phyloP scores from a whole-genome alignment of 371 early-diverging fungal genomes.

The Neoconidiobolus thromboides region DNA sequence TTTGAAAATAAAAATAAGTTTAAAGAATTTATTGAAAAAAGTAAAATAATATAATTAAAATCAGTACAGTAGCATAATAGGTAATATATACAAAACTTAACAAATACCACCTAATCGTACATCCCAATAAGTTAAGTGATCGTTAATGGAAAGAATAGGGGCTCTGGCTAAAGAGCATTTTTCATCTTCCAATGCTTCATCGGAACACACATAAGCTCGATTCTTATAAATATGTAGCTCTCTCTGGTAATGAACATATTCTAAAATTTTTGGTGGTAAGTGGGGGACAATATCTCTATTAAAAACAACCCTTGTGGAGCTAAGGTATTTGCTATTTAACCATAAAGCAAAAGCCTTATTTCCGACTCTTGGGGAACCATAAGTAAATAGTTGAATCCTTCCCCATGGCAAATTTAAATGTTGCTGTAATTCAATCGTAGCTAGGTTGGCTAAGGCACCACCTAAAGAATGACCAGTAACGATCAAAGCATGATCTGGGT shows the following conservation, averaged over 20 bases:
- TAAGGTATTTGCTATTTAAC: neutral
- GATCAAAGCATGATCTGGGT: conserved; percentile 5
- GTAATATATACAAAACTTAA: too few species aligned
- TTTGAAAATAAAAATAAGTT: too few species aligned
- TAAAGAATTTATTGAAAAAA: too few species aligned
- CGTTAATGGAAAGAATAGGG: neutral
- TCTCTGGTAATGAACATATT: neutral
- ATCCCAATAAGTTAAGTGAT: neutral
- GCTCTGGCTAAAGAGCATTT: neutral
- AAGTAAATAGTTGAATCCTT: conserved; percentile 6
- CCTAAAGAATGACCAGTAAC: conserved; percentile 9
- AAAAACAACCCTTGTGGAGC: neutral
- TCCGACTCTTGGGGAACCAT: conserved; percentile 27
- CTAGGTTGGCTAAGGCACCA: neutral
- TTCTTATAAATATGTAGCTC: neutral
- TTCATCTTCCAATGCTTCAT: neutral
- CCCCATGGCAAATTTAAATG: neutral
- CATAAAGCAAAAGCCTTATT: conserved; percentile 14
- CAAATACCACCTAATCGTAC: neutral
- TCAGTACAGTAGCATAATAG: too few species aligned
- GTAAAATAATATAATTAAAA: too few species aligned
- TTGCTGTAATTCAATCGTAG: neutral
- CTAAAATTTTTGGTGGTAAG: neutral
- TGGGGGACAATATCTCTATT: neutral
- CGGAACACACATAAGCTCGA: neutral